Evolutionary conservation across 2,329 filamentous ascomycete genomes (phyloP).

Genomic region (Aspergillus floridensis): DNA sequence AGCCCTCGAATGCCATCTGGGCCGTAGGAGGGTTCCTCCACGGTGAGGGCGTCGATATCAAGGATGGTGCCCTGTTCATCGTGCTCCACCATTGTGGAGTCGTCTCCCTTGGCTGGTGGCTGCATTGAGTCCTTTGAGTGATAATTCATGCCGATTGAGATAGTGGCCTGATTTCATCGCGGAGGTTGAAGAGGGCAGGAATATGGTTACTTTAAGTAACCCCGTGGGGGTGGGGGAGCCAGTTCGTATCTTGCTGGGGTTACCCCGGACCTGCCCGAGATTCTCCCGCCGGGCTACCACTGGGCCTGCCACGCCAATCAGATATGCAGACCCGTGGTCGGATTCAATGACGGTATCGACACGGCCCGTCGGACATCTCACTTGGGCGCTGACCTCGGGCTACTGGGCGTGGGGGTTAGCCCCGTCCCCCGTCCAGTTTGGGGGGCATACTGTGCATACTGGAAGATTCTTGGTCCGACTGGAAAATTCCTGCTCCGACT

Average conservation of each 20-base stretch:
- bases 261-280: neutral
- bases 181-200: neutral
- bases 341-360: neutral
- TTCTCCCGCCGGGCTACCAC: neutral
- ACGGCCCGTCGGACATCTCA: neutral
- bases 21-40: conserved; percentile 23
- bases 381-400: neutral
- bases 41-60: neutral
- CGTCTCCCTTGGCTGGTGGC: neutral
- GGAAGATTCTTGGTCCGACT: too few relatives aligned
- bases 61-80: neutral
- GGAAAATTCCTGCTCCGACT: too few relatives aligned
- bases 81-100: neutral
- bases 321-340: neutral
- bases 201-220: neutral
- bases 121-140: neutral
- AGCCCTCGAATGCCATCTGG: conserved; percentile 31
- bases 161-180: too few relatives aligned
- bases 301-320: neutral
- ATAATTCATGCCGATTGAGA: too few relatives aligned
- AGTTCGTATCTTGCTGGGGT: neutral
- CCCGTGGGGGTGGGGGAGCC: neutral
- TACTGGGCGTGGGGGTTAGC: neutral
- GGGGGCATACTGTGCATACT: too few relatives aligned
- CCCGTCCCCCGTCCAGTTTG: neutral